A percentile compares a stretch with the other conserved stretches of the same genome.
phyloP scores from a whole-genome alignment of 805 yeast species.

The Nakazawaea anatomiae region DNA sequence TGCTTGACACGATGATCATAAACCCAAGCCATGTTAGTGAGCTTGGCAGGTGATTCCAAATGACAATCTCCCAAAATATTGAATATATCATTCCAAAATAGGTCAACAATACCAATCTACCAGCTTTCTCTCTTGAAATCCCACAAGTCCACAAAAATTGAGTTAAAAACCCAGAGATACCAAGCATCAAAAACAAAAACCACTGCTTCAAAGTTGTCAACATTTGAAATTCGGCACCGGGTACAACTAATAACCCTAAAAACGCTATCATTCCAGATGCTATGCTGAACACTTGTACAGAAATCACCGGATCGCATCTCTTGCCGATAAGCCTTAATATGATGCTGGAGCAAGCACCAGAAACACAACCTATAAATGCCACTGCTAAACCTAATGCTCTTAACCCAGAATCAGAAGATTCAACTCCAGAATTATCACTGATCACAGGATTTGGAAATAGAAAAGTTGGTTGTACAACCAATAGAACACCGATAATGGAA shows the following conservation, averaged over 20 bases:
- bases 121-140: conserved; percentile 38
- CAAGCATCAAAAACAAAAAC: conserved; percentile 32
- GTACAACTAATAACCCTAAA: conserved; percentile 25
- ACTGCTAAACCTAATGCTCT: conserved; percentile 33
- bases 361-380: conserved; percentile 34
- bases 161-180: conserved; percentile 39
- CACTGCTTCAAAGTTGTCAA: conserved; percentile 25
- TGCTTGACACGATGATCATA: conserved; percentile 30
- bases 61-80: conserved; percentile 34
- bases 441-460: conserved; percentile 19
- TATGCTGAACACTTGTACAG: conserved; percentile 38
- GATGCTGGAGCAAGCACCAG: conserved; percentile 34
- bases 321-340: conserved; percentile 35
- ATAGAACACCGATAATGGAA: conserved; percentile 34
- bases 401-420: conserved; percentile 32
- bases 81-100: conserved; percentile 40
- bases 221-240: conserved; percentile 28
- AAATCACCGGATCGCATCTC: conserved; percentile 34
- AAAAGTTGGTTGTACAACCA: conserved; percentile 39
- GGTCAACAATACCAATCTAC: conserved; percentile 33
- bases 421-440: conserved; percentile 27
- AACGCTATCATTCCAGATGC: conserved; percentile 27
- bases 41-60: conserved; percentile 39
- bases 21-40: conserved; percentile 35
- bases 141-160: conserved; percentile 42